Evolutionary conservation across 352 stramenopile genomes (phyloP), one percentile per base, ranked within the genome.

Genomic region (Globisporangium recalcitrans): DNA sequence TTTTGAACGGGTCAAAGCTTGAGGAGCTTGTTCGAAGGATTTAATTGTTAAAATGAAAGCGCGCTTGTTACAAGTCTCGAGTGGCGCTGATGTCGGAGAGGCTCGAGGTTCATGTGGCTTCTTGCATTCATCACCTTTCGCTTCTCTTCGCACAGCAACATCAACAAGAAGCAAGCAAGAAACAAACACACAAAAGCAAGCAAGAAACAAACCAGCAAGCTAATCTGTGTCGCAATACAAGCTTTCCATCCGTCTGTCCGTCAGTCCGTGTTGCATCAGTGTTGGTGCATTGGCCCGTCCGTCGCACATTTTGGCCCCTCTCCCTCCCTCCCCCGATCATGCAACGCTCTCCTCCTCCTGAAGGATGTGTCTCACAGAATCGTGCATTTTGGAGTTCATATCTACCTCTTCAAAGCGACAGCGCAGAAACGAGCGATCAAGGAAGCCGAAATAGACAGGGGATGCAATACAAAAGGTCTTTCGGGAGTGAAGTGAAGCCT

Each of bases 361-460:
- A 40, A 60, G 54, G 54, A 61, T 40, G 55, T 61, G 55, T 61
- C 55, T 53, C 55, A 61, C 55, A 49, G 24, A 29, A 19, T 11
- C 10, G 34, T 26, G 34, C 55, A 24, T 42, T 53, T 26, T 9
- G 7, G 10, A 4, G 4, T 0, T 0, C 10, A 27, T 22, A 40
- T 27, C 3, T 19, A 1, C 49, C 49, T 55, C 19, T 55, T 19
- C 10, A 40, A n/a, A 4, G n/a, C n/a, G n/a, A n/a, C n/a, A n/a
- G n/a, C n/a, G n/a, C n/a, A n/a, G n/a, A n/a, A n/a, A n/a, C n/a
- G n/a, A n/a, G n/a, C n/a, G n/a, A n/a, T n/a, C n/a, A n/a, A n/a
- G n/a, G n/a, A n/a, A n/a, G n/a, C n/a, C n/a, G 1, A 7, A 52
- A 52, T 8, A 14, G 13, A 19, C 48, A 54, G 24, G 19, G 4